Base-by-base conservation (phyloP, 2,329 filamentous ascomycete genomes). In the Amylocarpus encephaloides region DNA sequence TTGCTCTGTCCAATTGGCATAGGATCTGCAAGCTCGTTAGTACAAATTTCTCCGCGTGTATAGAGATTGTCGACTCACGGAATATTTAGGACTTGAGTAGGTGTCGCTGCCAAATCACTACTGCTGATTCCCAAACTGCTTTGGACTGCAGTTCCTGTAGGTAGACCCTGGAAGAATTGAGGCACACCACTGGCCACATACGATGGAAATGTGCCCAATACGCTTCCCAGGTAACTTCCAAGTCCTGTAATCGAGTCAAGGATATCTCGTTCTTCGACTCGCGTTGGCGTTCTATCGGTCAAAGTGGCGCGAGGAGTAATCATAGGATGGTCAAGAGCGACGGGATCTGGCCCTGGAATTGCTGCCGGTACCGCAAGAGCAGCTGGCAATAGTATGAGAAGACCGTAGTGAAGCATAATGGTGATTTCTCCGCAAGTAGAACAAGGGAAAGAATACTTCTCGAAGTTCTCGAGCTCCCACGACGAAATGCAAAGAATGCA, bases 1-100 rank as follows among this genome's bases (percentile, higher is more conserved):
- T 51, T 80, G 68, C n/a, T 82, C 73, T 1, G 86, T 90, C 81
- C 84, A 91, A 56, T 91, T 91, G n/a, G 75, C 86, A 57, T 85
- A 85, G 10, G 73, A 72, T n/a, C 72, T 76, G 46, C 10, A 47
- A 18, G 22, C 15, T 22, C 18, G 34, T 57, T 46, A 61, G 57
- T 26, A 34, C 15, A 1, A n/a, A 3, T 18, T 18, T 49, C 12
- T 32, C 6, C 9, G 30, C 22, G 3, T 3, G 33, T 22, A 43
- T 4, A 15, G 26, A n/a, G 2, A 30, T 6, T 12, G 13, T 7
- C 6, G 3, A 65, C 70, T 63, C 60, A 77, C 68, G 85, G 84
- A 7, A 89, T 64, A 56, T 88, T 89, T 53, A 89, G 68, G 4
- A 86, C 84, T 54, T 86, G 76, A 0, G 85, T 88, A 0, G 85